Percentiles rank a stretch among this genome's conserved stretches.
phyloP scores from a whole-genome alignment of 1,139 yeast species.

The Candida sanyaensis region DNA sequence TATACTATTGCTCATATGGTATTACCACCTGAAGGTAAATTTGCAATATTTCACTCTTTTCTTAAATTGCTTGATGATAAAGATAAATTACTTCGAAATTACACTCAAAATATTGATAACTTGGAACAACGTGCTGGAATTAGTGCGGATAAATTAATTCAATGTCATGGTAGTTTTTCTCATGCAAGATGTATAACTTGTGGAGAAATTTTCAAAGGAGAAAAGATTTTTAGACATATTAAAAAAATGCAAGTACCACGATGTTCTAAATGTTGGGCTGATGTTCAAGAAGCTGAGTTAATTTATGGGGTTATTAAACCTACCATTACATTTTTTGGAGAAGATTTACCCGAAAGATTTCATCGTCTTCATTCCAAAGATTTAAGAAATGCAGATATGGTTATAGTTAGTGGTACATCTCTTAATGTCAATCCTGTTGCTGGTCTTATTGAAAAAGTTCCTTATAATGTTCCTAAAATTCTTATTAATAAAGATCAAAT shows the following conservation, averaged over 20 bases:
- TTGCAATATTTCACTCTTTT: constrained; percentile 82
- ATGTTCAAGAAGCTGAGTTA: constrained; percentile 38
- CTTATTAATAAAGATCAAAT: constrained; percentile 79
- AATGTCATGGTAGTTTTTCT: constrained; percentile 95
- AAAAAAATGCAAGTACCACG: constrained; percentile 62
- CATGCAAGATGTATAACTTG: constrained; percentile 85
- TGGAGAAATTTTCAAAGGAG: constrained; percentile 65
- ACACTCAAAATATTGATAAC: constrained; percentile 92
- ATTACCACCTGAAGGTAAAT: constrained; percentile 72
- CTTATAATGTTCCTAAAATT: constrained; percentile 73
- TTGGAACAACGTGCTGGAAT: constrained; percentile 83
- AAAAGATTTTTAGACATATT: constrained; percentile 61
- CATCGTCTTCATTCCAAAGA: constrained; percentile 61
- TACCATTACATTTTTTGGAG: constrained; percentile 90
- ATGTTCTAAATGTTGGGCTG: constrained; percentile 65
- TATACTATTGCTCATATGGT: constrained; percentile 85
- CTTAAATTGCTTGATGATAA: constrained; percentile 74
- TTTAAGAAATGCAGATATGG: constrained; percentile 66
- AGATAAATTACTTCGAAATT: constrained; percentile 77
- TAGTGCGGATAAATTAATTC: constrained; percentile 65
- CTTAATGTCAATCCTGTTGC: constrained; percentile 92
- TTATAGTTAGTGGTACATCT: constrained; percentile 88
- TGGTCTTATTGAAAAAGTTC: constrained; percentile 73
- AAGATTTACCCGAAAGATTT: constrained; percentile 72
- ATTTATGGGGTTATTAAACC: constrained; percentile 88